A percentile compares a stretch with the other conserved stretches of the same genome.
Evolutionary conservation across 495 filamentous ascomycete species (phyloP).

Genomic region (Penicillium turbatum): DNA sequence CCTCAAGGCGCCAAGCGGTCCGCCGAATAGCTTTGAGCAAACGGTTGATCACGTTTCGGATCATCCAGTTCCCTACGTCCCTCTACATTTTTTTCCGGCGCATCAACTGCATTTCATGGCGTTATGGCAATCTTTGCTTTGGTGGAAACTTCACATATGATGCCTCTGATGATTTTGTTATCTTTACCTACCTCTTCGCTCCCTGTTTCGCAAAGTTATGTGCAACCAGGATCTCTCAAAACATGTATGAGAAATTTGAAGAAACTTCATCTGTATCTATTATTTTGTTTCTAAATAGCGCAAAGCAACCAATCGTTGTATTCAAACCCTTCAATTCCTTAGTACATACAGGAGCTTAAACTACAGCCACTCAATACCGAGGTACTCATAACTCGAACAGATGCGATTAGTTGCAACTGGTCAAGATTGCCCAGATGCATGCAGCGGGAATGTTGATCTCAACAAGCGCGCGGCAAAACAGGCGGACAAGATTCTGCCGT

Average conservation of each 20-base stretch:
- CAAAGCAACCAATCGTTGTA: too few species aligned
- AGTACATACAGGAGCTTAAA: too few species aligned
- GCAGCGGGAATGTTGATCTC: background rate
- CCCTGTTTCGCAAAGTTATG: background rate
- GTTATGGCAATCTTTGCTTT: constrained; percentile 16
- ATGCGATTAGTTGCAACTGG: too few species aligned
- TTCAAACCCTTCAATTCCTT: too few species aligned
- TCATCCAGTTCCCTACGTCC: background rate
- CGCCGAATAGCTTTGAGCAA: background rate
- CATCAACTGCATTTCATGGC: constrained; percentile 24
- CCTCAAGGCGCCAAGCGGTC: constrained; percentile 21
- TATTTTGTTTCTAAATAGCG: background rate
- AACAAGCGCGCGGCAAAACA: constrained; percentile 32
- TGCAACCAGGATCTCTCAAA: background rate
- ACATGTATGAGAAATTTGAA: background rate
- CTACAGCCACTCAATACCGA: too few species aligned
- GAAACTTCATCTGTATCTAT: background rate
- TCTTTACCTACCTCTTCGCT: background rate
- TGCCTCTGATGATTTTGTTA: constrained; percentile 22
- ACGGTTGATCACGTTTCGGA: background rate
- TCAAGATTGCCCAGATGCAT: background rate
- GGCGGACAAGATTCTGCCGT: constrained; percentile 30
- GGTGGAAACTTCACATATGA: constrained; percentile 15
- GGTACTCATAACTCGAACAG: too few species aligned
- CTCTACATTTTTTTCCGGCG: constrained; percentile 5